phyloP scores from a whole-genome alignment of 345 rosid genomes.

The Cardamine occulta region DNA sequence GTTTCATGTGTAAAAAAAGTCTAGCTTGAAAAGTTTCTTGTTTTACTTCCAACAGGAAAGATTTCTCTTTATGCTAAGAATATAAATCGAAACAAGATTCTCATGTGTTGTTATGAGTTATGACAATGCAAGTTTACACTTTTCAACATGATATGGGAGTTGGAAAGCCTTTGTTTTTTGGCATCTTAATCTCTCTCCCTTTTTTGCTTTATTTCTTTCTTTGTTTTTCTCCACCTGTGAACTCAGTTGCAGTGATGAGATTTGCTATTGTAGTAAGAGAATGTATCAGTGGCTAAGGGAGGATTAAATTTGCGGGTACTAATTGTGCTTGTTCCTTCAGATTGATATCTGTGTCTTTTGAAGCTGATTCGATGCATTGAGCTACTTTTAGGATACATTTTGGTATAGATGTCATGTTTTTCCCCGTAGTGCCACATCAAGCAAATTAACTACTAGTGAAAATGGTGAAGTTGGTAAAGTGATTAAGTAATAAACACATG shows the following conservation, averaged over 20 bases:
- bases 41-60: background rate
- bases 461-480: background rate
- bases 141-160: background rate
- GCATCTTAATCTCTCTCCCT: background rate
- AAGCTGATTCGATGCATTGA: background rate
- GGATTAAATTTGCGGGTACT: background rate
- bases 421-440: background rate
- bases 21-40: background rate
- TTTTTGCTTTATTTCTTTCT: too few relatives aligned
- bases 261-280: background rate
- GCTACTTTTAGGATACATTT: background rate
- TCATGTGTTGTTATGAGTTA: background rate
- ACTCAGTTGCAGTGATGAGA: background rate
- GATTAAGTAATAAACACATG: background rate
- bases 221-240: too few relatives aligned
- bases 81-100: background rate
- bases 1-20: background rate
- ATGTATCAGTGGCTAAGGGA: background rate
- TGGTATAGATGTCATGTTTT: background rate
- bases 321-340: background rate
- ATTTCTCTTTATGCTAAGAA: background rate
- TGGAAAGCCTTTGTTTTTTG: background rate
- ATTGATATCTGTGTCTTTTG: background rate
- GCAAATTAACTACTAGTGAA: background rate
- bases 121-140: background rate